phyloP scores from a whole-genome alignment of 805 yeast species.

The Pichia exigua region DNA sequence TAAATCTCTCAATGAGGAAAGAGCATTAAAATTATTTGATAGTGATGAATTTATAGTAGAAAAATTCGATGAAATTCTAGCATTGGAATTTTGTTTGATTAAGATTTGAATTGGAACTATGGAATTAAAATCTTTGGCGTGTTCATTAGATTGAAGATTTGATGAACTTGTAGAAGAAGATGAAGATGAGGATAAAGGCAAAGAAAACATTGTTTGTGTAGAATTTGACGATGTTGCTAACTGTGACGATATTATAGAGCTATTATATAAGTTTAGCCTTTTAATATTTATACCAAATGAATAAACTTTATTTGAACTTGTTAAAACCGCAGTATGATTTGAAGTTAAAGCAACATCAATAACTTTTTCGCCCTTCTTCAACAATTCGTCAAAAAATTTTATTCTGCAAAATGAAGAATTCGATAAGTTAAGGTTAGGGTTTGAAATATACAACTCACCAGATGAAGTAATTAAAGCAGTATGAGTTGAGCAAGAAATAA shows the following conservation, averaged over 20 bases:
- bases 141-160: constrained; percentile 13
- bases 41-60: constrained; percentile 12
- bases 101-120: constrained; percentile 1
- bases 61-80: neutral
- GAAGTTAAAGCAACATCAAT: constrained; percentile 44
- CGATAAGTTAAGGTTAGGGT: neutral
- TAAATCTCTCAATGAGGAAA: neutral
- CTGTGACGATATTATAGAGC: neutral
- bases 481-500: constrained; percentile 6
- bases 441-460: constrained; percentile 7
- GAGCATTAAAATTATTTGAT: constrained; percentile 4
- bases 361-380: constrained; percentile 19
- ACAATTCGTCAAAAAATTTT: constrained; percentile 9
- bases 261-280: constrained; percentile 3
- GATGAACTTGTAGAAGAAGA: neutral
- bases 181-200: constrained; percentile 18
- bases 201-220: neutral
- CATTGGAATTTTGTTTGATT: neutral
- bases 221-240: neutral
- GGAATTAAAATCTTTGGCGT: constrained; percentile 4
- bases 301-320: constrained; percentile 45
- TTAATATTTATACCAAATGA: constrained; percentile 71
- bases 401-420: constrained; percentile 6
- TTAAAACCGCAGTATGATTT: constrained; percentile 59
- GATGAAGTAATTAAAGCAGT: constrained; percentile 8